Evolutionary conservation across 768 basidiomycete species (phyloP).

Genomic region (Lepiota brunneoincarnata): DNA sequence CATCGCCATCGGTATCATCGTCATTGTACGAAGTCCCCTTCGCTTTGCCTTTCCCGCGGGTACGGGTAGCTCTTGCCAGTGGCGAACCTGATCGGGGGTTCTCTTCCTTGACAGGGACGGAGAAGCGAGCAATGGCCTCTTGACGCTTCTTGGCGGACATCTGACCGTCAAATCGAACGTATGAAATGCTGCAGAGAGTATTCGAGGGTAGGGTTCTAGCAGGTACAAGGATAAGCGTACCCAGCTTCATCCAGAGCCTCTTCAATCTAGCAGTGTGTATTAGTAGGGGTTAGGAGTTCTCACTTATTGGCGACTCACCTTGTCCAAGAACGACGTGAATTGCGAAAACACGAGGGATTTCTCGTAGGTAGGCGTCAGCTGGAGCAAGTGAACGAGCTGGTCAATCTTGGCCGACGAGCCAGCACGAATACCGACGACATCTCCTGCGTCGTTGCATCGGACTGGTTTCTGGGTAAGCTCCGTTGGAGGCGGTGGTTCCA

Average conservation of each 20-base stretch:
- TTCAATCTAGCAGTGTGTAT: constrained; percentile 49
- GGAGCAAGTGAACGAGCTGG: constrained; percentile 71
- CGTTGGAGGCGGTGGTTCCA: constrained; percentile 61
- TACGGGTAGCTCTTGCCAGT: not conserved
- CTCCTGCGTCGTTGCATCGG: constrained; percentile 36
- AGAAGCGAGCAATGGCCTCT: constrained; percentile 74
- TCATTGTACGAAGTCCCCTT: constrained; percentile 18
- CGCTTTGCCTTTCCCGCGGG: constrained; percentile 4
- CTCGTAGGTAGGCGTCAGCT: constrained; percentile 62
- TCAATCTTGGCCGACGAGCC: constrained; percentile 85
- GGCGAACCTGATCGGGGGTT: not conserved
- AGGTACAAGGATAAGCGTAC: constrained; percentile 29
- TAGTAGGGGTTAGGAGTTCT: not conserved
- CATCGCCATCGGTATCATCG: constrained; percentile 23
- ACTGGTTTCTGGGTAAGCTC: constrained; percentile 64
- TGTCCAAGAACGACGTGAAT: constrained; percentile 83
- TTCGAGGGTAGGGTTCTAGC: not conserved
- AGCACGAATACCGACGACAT: constrained; percentile 35
- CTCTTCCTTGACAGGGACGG: constrained; percentile 52
- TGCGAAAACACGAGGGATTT: constrained; percentile 91
- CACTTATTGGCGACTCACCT: constrained; percentile 37
- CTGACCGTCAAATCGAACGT: constrained; percentile 80
- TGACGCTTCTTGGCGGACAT: constrained; percentile 81
- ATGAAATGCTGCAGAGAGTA: constrained; percentile 52
- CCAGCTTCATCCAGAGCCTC: constrained; percentile 64